phyloP scores from a whole-genome alignment of 23 red algal species.

The Gracilaria gracilis region DNA sequence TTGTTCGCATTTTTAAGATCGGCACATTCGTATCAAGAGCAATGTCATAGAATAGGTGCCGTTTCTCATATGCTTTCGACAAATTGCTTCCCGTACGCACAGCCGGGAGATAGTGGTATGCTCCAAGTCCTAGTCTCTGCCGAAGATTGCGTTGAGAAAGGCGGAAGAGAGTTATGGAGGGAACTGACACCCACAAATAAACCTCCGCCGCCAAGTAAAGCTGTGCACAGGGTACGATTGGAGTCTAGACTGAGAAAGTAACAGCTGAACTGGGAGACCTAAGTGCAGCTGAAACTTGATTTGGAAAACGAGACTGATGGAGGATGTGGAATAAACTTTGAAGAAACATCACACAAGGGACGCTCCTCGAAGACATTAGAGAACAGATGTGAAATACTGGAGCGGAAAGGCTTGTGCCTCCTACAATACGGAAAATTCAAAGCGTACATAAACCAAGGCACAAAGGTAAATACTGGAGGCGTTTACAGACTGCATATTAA shows the following conservation, averaged over 20 bases:
- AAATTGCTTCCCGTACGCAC: not conserved
- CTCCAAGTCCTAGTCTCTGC: not conserved
- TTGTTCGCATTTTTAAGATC: not conserved
- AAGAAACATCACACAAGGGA: too few relatives aligned
- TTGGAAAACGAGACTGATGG: not conserved
- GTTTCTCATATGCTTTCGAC: not conserved
- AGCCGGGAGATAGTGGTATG: not conserved
- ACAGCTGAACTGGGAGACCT: not conserved
- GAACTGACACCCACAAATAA: not conserved
- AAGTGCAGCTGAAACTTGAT: not conserved
- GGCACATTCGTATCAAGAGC: not conserved
- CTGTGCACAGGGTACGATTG: not conserved
- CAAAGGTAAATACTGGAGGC: not conserved
- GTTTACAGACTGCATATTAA: not conserved
- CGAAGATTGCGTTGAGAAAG: not conserved
- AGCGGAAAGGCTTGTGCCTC: not conserved
- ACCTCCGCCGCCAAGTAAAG: not conserved
- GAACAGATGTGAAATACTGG: too few relatives aligned
- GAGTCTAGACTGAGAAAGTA: not conserved
- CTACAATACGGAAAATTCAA: not conserved
- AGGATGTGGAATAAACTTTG: too few relatives aligned
- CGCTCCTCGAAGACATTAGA: too few relatives aligned
- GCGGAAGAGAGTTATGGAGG: not conserved
- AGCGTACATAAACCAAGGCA: not conserved
- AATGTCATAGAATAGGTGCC: not conserved